A percentile compares a stretch with the other conserved stretches of the same genome.
These are phyloP conservation scores for Myotisia sp. DNA, from an alignment of 2,329 filamentous ascomycete species.

Conservation along the genomic window DNA sequence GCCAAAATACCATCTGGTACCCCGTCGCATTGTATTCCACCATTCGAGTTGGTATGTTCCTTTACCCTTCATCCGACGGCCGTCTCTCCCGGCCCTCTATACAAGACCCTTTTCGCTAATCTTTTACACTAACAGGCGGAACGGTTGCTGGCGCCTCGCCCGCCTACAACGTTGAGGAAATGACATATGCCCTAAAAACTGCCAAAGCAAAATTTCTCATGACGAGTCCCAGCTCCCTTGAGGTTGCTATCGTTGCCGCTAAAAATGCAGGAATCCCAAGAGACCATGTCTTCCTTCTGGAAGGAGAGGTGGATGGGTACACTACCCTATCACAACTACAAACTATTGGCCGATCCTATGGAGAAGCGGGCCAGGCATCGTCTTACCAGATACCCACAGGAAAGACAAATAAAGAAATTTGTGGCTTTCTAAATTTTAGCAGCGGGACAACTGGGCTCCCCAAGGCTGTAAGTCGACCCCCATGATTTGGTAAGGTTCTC, in stretches of 20 bases:
- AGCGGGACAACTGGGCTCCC: slow-evolving; percentile 38
- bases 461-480: slow-evolving; percentile 27
- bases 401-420: slow-evolving; percentile 41
- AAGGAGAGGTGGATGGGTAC: slow-evolving; percentile 37
- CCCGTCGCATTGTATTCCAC: slow-evolving; percentile 45
- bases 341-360: slow-evolving; percentile 16
- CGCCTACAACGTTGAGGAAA: slow-evolving; percentile 51
- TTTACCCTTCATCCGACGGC: too few species aligned
- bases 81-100: background rate
- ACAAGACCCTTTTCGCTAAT: background rate
- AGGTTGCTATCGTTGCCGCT: slow-evolving; percentile 40
- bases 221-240: slow-evolving; percentile 38
- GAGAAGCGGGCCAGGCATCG: slow-evolving; percentile 30
- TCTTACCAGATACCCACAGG: slow-evolving; percentile 37
- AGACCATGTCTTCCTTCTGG: slow-evolving; percentile 39
- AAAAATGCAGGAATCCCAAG: slow-evolving; percentile 39
- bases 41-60: slow-evolving; percentile 27
- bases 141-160: slow-evolving; percentile 47
- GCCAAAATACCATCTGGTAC: slow-evolving; percentile 50
- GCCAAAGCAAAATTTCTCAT: slow-evolving; percentile 42
- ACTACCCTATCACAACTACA: slow-evolving; percentile 22
- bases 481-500: too few species aligned
- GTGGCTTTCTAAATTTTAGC: slow-evolving; percentile 30
- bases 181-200: slow-evolving; percentile 47
- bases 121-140: slow-evolving; percentile 20